Percentiles rank a stretch among this genome's conserved stretches.
These are phyloP conservation scores for Adenanthera pavonina DNA, from an alignment of 306 rosid species.

Conservation along the genomic window DNA sequence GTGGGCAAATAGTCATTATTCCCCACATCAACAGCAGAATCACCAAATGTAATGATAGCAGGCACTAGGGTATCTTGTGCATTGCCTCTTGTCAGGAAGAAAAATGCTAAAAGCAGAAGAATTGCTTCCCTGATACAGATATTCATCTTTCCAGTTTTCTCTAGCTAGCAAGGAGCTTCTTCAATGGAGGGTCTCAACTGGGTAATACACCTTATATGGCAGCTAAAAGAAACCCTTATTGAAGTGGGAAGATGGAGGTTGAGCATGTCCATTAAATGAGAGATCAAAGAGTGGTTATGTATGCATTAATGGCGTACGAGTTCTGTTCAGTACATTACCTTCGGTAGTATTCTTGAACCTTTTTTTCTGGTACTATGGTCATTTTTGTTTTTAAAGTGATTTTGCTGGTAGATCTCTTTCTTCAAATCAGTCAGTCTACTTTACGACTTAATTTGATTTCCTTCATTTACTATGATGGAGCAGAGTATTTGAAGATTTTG, in stretches of 20 bases:
- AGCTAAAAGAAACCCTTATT: constrained; percentile 46
- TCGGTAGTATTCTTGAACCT: background rate
- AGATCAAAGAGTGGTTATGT: constrained; percentile 43
- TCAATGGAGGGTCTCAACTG: constrained; percentile 31
- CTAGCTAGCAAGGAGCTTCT: constrained; percentile 14
- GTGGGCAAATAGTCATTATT: constrained; percentile 84
- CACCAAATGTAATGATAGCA: constrained; percentile 86
- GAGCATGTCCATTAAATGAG: constrained; percentile 62
- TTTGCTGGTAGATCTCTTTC: background rate
- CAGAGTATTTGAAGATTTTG: constrained; percentile 46
- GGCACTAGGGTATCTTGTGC: constrained; percentile 90
- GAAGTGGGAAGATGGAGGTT: constrained; percentile 76
- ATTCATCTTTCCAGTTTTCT: constrained; percentile 45
- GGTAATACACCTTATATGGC: constrained; percentile 43
- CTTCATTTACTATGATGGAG: constrained; percentile 37
- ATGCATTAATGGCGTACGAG: constrained; percentile 21
- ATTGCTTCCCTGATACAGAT: constrained; percentile 41
- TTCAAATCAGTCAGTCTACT: too few relatives aligned
- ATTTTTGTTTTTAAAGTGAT: background rate
- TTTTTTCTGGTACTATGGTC: background rate
- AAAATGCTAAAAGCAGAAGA: constrained; percentile 52
- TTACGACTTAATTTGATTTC: constrained; percentile 29
- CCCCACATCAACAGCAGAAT: constrained; percentile 91
- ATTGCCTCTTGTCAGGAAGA: constrained; percentile 41
- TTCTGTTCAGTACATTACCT: background rate